Conservation (phyloP, 306 rosid genomes). For the Vachellia pachyceras region DNA sequence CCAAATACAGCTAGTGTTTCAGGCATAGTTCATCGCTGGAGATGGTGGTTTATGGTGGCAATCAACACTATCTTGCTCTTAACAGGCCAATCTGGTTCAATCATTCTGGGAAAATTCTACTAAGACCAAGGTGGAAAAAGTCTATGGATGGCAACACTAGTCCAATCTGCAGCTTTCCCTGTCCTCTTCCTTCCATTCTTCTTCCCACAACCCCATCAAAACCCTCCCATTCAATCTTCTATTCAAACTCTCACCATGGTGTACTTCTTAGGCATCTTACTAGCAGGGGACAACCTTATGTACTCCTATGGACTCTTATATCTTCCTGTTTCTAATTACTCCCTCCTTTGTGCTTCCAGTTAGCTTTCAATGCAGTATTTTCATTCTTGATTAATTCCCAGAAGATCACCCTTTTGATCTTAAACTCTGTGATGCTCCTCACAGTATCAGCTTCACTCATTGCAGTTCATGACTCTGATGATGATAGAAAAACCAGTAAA, state of each 20-base stretch:
- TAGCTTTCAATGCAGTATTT: slow-evolving; percentile 75
- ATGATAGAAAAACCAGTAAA: slow-evolving; percentile 35
- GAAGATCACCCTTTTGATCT: slow-evolving; percentile 58
- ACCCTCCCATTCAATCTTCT: slow-evolving; percentile 30
- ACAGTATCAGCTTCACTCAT: slow-evolving; percentile 64
- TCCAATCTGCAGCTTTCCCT: slow-evolving; percentile 72
- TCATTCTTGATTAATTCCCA: slow-evolving; percentile 71
- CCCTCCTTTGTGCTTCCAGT: slow-evolving; percentile 74
- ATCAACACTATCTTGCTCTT: slow-evolving; percentile 59
- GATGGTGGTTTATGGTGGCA: slow-evolving; percentile 70
- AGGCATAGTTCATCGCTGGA: slow-evolving; percentile 43
- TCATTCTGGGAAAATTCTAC: slow-evolving; percentile 68
- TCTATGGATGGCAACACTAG: slow-evolving; percentile 74
- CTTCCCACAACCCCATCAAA: slow-evolving; percentile 43
- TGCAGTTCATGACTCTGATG: slow-evolving; percentile 58
- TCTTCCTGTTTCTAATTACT: slow-evolving; percentile 77
- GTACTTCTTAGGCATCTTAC: slow-evolving; percentile 61
- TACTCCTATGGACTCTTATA: slow-evolving; percentile 65
- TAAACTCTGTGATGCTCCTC: slow-evolving; percentile 66
- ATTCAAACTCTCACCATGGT: slow-evolving; percentile 37
- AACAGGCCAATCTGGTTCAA: slow-evolving; percentile 74
- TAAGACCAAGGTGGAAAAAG: slow-evolving; percentile 75
- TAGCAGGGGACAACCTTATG: slow-evolving; percentile 62
- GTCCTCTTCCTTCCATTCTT: slow-evolving; percentile 57
- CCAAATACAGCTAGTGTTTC: not conserved